phyloP scores from a whole-genome alignment of 202 grass and related monocot species.

The Hordeum pubiflorum region DNA sequence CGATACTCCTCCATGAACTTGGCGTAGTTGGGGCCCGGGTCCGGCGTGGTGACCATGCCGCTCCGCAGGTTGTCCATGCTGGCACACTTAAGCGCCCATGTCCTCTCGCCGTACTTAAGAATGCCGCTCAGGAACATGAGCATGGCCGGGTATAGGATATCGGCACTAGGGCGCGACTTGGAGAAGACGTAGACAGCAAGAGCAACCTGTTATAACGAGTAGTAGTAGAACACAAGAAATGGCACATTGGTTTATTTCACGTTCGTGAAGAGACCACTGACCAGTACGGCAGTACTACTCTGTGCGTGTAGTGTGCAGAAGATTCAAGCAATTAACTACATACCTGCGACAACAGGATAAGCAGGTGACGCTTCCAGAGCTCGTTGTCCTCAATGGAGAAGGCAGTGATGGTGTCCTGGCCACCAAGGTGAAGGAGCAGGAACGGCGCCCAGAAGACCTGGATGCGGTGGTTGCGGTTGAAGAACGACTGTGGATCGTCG shows the following conservation, averaged over 20 bases:
- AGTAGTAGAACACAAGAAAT: neutral
- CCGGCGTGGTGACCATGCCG: constrained; percentile 35
- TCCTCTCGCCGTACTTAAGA: constrained; percentile 45
- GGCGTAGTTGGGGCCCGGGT: constrained; percentile 48
- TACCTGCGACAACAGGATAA: constrained; percentile 37
- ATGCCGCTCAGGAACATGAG: constrained; percentile 44
- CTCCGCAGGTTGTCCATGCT: constrained; percentile 40
- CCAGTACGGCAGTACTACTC: neutral
- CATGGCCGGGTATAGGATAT: neutral
- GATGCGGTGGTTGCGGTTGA: neutral
- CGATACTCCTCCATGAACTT: constrained; percentile 54
- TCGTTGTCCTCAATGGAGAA: constrained; percentile 56
- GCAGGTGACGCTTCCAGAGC: constrained; percentile 51
- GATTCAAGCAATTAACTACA: neutral
- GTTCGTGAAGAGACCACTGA: neutral
- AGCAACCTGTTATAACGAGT: constrained; percentile 4
- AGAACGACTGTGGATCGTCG: neutral
- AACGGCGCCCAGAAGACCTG: constrained; percentile 43
- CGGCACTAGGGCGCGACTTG: constrained; percentile 4
- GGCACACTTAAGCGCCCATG: constrained; percentile 39
- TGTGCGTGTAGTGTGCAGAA: neutral
- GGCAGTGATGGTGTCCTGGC: constrained; percentile 54
- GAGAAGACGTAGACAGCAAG: constrained; percentile 39
- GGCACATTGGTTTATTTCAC: neutral
- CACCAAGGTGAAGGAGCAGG: constrained; percentile 52